Conservation (phyloP, 257 asterid genomes). For the Solanum piurae region DNA sequence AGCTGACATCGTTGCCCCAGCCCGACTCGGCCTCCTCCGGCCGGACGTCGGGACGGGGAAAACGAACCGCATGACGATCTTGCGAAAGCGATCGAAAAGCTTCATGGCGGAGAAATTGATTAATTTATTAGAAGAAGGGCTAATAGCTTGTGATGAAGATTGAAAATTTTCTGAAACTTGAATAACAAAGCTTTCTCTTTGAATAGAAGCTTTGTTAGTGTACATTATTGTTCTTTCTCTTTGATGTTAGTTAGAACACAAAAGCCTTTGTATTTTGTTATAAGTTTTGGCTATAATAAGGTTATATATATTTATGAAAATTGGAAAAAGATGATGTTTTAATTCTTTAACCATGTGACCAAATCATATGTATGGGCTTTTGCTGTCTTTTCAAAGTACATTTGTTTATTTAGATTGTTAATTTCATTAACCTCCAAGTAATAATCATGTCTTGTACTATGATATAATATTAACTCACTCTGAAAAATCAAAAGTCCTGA, state of each 20-base stretch:
- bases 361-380: slow-evolving; percentile 11
- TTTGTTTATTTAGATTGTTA: not conserved
- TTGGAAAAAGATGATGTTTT: not conserved
- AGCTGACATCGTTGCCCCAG: not conserved
- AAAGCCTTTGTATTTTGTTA: not conserved
- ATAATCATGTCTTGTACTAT: not conserved
- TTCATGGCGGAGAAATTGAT: slow-evolving; percentile 11
- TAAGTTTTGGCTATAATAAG: not conserved
- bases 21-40: not conserved
- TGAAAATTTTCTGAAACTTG: not conserved
- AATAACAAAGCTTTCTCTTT: slow-evolving; percentile 4
- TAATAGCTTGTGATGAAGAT: not conserved
- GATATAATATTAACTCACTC: not conserved
- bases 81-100: slow-evolving; percentile 9
- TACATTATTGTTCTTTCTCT: slow-evolving; percentile 1
- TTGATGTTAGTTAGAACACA: not conserved
- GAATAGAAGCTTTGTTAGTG: not conserved
- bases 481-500: not conserved
- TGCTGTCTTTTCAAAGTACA: not conserved
- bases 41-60: not conserved
- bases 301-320: not conserved
- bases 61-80: slow-evolving; percentile 4
- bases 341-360: slow-evolving; percentile 7
- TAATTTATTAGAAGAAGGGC: not conserved
- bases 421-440: not conserved